A percentile compares a stretch with the other conserved stretches of the same genome.
phyloP scores from a whole-genome alignment of 805 yeast species.

The Scheffersomyces stipitis region DNA sequence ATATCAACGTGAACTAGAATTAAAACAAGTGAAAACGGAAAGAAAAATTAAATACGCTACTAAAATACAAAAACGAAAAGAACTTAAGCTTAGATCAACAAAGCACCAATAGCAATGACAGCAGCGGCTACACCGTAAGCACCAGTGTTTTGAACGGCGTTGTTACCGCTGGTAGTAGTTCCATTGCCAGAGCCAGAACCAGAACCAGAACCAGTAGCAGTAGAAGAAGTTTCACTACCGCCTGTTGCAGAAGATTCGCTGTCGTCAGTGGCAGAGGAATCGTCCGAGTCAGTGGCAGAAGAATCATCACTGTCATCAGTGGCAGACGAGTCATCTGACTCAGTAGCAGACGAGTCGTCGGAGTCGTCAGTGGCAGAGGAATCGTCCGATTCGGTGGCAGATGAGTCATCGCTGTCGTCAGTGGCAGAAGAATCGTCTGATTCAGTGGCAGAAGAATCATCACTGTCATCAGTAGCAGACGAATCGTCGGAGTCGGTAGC shows the following conservation, averaged over 20 bases:
- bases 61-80: too few relatives aligned
- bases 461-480: conserved; percentile 1
- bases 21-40: too few relatives aligned
- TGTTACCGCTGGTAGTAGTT: conserved; percentile 1
- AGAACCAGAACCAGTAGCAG: conserved; percentile 14
- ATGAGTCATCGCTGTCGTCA: conserved; percentile 1
- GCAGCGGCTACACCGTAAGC: conserved; percentile 16
- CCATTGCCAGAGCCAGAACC: conserved; percentile 5
- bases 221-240: conserved; percentile 10
- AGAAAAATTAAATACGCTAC: too few relatives aligned
- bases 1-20: too few relatives aligned
- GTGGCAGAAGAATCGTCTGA: conserved; percentile 1
- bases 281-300: background rate
- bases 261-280: conserved; percentile 3
- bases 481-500: conserved; percentile 2
- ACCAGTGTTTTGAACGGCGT: conserved; percentile 1
- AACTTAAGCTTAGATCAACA: conserved; percentile 17
- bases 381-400: background rate
- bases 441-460: background rate
- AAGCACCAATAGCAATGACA: conserved; percentile 17
- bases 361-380: conserved; percentile 1
- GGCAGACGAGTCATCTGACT: conserved; percentile 1
- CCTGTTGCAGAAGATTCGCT: conserved; percentile 12
- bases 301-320: conserved; percentile 2
- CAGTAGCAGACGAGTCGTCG: conserved; percentile 2